Base-by-base conservation (phyloP, 768 basidiomycete species). In the Crassisporium funariophilum region DNA sequence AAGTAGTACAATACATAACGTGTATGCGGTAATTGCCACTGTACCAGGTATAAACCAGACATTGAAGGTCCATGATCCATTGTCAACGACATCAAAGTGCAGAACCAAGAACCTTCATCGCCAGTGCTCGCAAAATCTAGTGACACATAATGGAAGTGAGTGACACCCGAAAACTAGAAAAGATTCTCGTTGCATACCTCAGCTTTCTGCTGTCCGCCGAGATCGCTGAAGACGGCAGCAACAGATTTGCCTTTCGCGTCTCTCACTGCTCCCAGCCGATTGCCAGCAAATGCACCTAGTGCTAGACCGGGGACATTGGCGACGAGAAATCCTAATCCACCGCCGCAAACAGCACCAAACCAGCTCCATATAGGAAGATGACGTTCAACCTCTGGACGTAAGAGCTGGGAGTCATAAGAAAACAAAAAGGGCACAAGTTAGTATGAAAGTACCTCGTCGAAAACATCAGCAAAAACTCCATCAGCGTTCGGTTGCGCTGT, bases 191-290 rank as follows among this genome's bases (percentile, higher is more conserved):
- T 39, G 60, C 73, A 54, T 58, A 91, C 93, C 82, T 95, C 89
- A 38, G 93, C 91, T 64, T 91, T 95, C 74, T 94, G 87, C 41
- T 71, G 72, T 2, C 82, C 79, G 13, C 82, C 85, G 19, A 97
- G 75, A 16, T 88, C 79, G 36, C 74, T 69, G 64, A 98, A 98
- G 13, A 97, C 94, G 7, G 86, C 78, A 2, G 89, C 92, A 17
- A 98, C 93, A 51, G 87, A 88, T 76, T 91, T 92, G 8, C 94
- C 89, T 71, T 98, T 98, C 3, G 94, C 94, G 60, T 98, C 94
- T 47, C 94, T 76, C 37, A 98, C 75, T 3, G 93, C 91, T 34
- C 94, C 94, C 21, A 97, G 69, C n/a, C 91, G 75, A 61, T 94
- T 95, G 0, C 94, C 94, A 0, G 91, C 90, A 54, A 86, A 79